These are phyloP conservation scores for Biscogniauxia sp. DNA, from an alignment of 2,329 filamentous ascomycete species.

Conservation along the genomic window DNA sequence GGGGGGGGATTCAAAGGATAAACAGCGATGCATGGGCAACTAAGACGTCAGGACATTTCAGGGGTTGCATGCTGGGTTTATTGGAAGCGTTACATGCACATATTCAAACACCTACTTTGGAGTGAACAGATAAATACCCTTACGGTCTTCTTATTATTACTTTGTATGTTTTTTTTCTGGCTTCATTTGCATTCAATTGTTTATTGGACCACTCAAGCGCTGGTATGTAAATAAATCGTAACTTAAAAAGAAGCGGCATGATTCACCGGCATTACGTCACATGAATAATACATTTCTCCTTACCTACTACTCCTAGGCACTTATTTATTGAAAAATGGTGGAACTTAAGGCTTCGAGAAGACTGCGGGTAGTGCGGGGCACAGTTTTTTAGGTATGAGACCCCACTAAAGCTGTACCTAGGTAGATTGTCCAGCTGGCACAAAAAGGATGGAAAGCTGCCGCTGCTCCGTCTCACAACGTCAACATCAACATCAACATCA, in stretches of 20 bases:
- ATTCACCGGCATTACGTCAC: too few species aligned
- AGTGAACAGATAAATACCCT: conserved; percentile 7
- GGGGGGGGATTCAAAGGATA: not conserved
- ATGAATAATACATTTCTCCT: too few species aligned
- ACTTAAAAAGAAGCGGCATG: too few species aligned
- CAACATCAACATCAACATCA: too few species aligned
- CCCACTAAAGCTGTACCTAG: not conserved
- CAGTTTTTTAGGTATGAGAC: not conserved
- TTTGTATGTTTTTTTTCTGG: not conserved
- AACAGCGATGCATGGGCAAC: not conserved
- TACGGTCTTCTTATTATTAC: not conserved
- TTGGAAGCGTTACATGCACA: not conserved
- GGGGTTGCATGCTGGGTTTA: not conserved
- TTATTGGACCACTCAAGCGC: too few species aligned
- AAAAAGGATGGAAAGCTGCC: not conserved
- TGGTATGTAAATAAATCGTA: too few species aligned
- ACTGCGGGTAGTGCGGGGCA: not conserved
- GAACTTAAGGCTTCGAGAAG: too few species aligned
- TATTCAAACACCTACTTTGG: not conserved
- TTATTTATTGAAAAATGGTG: too few species aligned
- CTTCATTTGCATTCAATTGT: too few species aligned
- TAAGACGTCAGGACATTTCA: conserved; percentile 3
- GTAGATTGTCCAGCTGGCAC: not conserved
- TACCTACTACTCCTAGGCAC: too few species aligned
- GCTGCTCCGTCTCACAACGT: not conserved